Conservation (phyloP, 1,139 yeast species). For the Geotrichum bryndzae region DNA sequence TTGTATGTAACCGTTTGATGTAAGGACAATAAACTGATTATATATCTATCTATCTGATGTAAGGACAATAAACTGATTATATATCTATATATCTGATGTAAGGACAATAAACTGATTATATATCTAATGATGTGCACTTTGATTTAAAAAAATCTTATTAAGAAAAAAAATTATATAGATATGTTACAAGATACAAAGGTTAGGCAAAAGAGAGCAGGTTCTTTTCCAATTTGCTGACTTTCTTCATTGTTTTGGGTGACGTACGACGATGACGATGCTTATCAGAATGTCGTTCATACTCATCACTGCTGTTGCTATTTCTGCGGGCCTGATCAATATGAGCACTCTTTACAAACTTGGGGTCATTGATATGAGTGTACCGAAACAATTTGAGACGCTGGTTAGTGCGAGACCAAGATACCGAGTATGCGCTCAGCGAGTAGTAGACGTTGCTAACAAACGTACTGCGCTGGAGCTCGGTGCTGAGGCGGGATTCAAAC, state of each 20-base stretch:
- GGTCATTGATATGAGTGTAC: background rate
- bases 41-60: too few relatives aligned
- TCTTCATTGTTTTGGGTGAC: too few relatives aligned
- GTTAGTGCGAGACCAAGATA: background rate
- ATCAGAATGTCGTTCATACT: too few relatives aligned
- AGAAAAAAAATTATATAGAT: too few relatives aligned
- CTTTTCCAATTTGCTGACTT: too few relatives aligned
- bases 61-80: background rate
- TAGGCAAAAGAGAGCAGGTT: too few relatives aligned
- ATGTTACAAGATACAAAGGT: too few relatives aligned
- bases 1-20: too few relatives aligned
- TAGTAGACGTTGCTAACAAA: background rate
- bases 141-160: too few relatives aligned
- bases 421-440: background rate
- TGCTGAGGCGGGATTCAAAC: background rate
- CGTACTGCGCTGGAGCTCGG: background rate
- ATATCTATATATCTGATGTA: too few relatives aligned
- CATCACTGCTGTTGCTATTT: background rate
- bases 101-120: background rate
- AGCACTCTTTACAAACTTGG: background rate
- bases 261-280: too few relatives aligned
- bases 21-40: background rate
- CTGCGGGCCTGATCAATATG: background rate
- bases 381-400: background rate
- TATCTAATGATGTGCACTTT: too few relatives aligned